Conservation (phyloP, 176 grass and related monocot genomes). For the Hyparrhenia diplandra region DNA sequence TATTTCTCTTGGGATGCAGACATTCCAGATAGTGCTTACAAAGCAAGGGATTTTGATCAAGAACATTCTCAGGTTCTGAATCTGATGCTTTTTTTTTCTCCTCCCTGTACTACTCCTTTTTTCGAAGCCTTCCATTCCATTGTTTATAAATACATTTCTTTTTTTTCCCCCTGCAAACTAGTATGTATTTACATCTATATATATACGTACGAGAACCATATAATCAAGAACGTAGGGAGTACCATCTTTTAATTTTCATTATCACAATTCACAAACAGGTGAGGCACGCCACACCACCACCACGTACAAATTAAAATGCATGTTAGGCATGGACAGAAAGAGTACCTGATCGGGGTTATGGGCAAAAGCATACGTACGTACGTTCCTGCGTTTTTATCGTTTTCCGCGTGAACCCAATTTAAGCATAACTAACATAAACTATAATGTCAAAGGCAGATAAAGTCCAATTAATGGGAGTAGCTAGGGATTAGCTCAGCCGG, state of each 20-base stretch:
- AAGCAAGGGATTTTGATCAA: conserved; percentile 1
- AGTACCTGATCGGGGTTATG: too few species aligned
- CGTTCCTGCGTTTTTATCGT: background rate
- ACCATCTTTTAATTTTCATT: background rate
- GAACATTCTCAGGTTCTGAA: background rate
- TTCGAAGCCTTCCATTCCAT: too few species aligned
- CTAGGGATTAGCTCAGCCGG: background rate
- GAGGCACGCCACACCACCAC: conserved; percentile 11
- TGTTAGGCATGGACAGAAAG: background rate
- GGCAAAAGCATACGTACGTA: background rate
- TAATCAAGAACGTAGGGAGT: background rate
- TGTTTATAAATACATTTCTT: too few species aligned
- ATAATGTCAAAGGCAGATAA: background rate
- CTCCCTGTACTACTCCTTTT: too few species aligned
- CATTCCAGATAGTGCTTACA: conserved; percentile 10
- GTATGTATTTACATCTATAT: too few species aligned
- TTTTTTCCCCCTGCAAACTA: too few species aligned
- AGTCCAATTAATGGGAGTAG: background rate
- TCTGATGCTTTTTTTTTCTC: background rate
- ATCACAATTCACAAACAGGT: background rate
- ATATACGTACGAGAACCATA: too few species aligned
- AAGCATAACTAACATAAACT: background rate
- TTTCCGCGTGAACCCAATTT: too few species aligned
- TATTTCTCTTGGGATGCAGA: background rate
- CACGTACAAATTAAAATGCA: background rate